Evolutionary conservation across 1,284 basidiomycete genomes (phyloP).

Genomic region (Ceratorhiza oryzae-sativae): DNA sequence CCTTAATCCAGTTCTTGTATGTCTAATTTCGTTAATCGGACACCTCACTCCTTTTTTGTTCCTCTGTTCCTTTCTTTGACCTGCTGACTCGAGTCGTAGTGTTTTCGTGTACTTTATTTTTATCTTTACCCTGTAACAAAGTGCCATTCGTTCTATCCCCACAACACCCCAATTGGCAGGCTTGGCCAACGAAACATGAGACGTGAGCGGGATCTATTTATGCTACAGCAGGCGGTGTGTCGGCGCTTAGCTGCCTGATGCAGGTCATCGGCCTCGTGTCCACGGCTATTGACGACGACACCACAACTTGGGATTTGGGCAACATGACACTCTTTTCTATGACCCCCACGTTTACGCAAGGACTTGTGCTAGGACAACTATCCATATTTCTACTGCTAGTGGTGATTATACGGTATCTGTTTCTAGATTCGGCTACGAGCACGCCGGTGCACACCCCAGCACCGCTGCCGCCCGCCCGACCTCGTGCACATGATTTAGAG

Average conservation of each 20-base stretch:
- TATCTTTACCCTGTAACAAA: conserved; percentile 22
- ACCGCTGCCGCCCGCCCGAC: conserved; percentile 61
- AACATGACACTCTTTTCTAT: conserved; percentile 66
- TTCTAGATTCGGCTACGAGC: conserved; percentile 64
- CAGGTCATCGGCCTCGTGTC: background rate
- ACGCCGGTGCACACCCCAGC: conserved; percentile 60
- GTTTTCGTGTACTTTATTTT: conserved; percentile 30
- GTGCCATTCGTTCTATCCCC: conserved; percentile 4
- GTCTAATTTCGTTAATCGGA: background rate
- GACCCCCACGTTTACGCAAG: conserved; percentile 84
- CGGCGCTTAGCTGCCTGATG: background rate
- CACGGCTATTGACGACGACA: background rate
- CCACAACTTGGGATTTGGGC: background rate
- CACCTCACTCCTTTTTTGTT: background rate
- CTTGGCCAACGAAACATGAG: no score
- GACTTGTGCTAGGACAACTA: conserved; percentile 77
- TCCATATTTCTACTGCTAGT: conserved; percentile 74
- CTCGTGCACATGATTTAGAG: conserved; percentile 55
- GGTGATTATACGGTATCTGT: conserved; percentile 80
- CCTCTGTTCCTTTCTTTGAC: background rate
- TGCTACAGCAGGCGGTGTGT: background rate
- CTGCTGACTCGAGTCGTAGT: background rate
- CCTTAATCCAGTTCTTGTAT: background rate
- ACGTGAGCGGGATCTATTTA: conserved; percentile 33
- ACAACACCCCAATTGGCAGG: background rate